Evolutionary conservation across 1,139 yeast genomes (phyloP).

Genomic region (Geotrichum bryndzae): DNA sequence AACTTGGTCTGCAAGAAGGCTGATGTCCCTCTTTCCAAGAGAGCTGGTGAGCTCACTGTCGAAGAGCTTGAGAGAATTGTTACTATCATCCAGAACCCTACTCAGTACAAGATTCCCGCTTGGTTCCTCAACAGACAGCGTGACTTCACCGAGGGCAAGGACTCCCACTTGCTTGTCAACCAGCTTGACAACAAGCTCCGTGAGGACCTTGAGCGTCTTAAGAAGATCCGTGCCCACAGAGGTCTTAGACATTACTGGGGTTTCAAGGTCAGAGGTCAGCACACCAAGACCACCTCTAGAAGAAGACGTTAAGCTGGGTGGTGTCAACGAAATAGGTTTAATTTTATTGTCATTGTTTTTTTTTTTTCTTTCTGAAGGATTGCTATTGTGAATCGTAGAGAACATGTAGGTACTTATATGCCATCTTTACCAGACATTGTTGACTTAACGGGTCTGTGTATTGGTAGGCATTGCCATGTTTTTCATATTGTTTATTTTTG

Average conservation of each 20-base stretch:
- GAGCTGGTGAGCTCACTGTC: constrained; percentile 99
- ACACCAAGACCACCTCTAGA: constrained; percentile 99
- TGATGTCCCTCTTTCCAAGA: constrained; percentile 94
- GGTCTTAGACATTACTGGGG: constrained; percentile 99
- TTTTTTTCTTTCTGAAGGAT: background rate
- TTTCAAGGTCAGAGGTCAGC: constrained; percentile 91
- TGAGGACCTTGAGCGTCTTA: constrained; percentile 99
- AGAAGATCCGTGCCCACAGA: constrained; percentile 99
- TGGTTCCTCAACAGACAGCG: constrained; percentile 99
- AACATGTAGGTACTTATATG: background rate
- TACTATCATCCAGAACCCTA: constrained; percentile 99
- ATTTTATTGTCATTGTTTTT: background rate
- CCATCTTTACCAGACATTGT: too few species aligned
- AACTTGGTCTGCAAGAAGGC: constrained; percentile 99
- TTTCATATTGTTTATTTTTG: too few species aligned
- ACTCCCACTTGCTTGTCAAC: constrained; percentile 98
- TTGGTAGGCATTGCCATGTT: too few species aligned
- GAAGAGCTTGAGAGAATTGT: constrained; percentile 99
- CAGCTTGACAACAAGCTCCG: constrained; percentile 98
- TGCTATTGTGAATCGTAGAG: background rate
- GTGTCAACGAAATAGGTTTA: constrained; percentile 32
- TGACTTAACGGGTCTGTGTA: too few species aligned
- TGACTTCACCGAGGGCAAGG: constrained; percentile 98
- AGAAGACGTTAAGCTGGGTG: constrained; percentile 52
- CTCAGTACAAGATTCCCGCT: constrained; percentile 97